phyloP scores from a whole-genome alignment of 495 filamentous ascomycete genomes.

The Aspergillus sclerotiicarbonarius region DNA sequence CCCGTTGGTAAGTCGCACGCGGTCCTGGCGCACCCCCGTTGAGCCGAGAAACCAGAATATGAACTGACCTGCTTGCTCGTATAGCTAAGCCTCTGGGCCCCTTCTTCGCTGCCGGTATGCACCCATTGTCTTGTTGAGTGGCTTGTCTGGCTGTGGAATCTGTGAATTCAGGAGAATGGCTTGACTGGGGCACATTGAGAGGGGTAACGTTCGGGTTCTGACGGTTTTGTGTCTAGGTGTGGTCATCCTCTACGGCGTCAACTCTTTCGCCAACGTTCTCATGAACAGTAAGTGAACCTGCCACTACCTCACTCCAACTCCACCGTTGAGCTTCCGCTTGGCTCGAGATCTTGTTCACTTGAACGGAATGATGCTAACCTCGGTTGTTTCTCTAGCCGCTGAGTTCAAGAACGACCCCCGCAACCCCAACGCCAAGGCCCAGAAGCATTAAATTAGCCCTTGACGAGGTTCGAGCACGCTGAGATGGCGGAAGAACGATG shows the following conservation, averaged over 20 bases:
- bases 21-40: conserved; percentile 7
- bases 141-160: neutral
- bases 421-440: conserved; percentile 70
- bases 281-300: conserved; percentile 62
- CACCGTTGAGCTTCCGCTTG: neutral
- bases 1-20: conserved; percentile 70
- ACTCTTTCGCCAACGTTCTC: conserved; percentile 67
- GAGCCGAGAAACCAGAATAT: neutral
- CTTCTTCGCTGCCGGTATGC: conserved; percentile 92
- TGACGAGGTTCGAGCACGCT: conserved; percentile 2
- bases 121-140: conserved; percentile 7
- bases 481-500: conserved; percentile 14
- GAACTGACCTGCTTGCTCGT: conserved; percentile 32
- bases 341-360: neutral
- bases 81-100: conserved; percentile 85
- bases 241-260: conserved; percentile 84
- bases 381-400: conserved; percentile 55
- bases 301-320: neutral
- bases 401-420: conserved; percentile 96
- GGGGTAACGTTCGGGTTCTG: conserved; percentile 22
- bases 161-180: neutral
- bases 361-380: conserved; percentile 21
- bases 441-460: conserved; percentile 37
- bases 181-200: neutral
- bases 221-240: conserved; percentile 55